These are phyloP conservation scores for Clonostachys rosea DNA, from an alignment of 2,329 filamentous ascomycete genomes.

Conservation along the genomic window DNA sequence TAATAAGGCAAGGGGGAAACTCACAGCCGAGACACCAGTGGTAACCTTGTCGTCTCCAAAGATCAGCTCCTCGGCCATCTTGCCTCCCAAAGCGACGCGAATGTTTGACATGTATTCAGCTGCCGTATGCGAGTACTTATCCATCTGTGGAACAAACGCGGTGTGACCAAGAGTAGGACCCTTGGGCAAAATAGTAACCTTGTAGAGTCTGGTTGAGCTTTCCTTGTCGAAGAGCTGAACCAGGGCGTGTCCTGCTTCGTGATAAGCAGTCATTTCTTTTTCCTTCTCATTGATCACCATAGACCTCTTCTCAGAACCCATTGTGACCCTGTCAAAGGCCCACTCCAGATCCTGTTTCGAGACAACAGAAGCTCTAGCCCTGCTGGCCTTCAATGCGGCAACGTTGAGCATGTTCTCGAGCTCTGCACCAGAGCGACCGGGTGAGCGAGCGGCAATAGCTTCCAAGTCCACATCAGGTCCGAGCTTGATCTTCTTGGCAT, in stretches of 20 bases:
- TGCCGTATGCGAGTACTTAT: slow-evolving; percentile 86
- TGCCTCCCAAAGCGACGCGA: slow-evolving; percentile 78
- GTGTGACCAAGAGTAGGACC: slow-evolving; percentile 85
- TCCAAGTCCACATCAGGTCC: slow-evolving; percentile 77
- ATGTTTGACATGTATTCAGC: slow-evolving; percentile 78
- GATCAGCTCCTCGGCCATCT: slow-evolving; percentile 85
- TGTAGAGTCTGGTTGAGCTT: slow-evolving; percentile 77
- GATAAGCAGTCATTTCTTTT: slow-evolving; percentile 92
- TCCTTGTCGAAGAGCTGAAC: slow-evolving; percentile 77
- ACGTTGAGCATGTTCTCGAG: slow-evolving; percentile 97
- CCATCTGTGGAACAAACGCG: slow-evolving; percentile 82
- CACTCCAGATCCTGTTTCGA: slow-evolving; percentile 83
- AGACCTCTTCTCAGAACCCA: slow-evolving; percentile 89
- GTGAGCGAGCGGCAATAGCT: slow-evolving; percentile 79
- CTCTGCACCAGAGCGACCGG: slow-evolving; percentile 91
- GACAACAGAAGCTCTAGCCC: slow-evolving; percentile 73
- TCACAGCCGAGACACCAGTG: slow-evolving; percentile 75
- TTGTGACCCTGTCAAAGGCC: slow-evolving; percentile 97
- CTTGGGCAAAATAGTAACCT: slow-evolving; percentile 93
- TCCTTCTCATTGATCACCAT: slow-evolving; percentile 90
- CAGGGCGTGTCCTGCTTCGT: slow-evolving; percentile 92
- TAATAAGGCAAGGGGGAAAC: slow-evolving; percentile 18
- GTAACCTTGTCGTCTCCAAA: slow-evolving; percentile 91
- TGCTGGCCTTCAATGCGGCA: slow-evolving; percentile 90
- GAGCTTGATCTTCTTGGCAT: slow-evolving; percentile 86